Evolutionary conservation across 768 basidiomycete species (phyloP).

Genomic region (Phaeotremella skinneri): DNA sequence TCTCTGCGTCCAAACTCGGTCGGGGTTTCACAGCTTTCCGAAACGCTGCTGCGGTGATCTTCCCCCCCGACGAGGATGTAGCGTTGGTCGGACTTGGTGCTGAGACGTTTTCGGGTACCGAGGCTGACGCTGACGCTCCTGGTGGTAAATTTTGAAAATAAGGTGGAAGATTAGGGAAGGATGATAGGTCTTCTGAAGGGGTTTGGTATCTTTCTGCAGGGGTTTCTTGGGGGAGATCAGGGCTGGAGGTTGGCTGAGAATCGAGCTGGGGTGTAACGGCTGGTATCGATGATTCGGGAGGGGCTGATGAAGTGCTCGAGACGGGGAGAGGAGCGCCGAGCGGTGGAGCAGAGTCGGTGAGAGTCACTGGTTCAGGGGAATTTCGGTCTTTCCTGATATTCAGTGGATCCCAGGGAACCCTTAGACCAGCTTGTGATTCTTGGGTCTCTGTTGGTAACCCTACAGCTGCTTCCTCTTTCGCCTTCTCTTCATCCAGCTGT

Average conservation of each 20-base stretch:
- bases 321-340: background rate
- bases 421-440: slow-evolving; percentile 9
- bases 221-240: slow-evolving; percentile 5
- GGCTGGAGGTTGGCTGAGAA: slow-evolving; percentile 1
- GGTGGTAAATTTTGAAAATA: background rate
- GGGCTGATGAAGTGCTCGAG: background rate
- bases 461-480: slow-evolving; percentile 16
- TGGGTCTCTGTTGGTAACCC: background rate
- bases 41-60: slow-evolving; percentile 45
- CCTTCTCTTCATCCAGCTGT: slow-evolving; percentile 18
- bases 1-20: slow-evolving; percentile 19
- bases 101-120: background rate
- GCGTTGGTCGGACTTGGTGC: slow-evolving; percentile 8
- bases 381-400: slow-evolving; percentile 27
- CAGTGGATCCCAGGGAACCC: slow-evolving; percentile 39
- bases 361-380: slow-evolving; percentile 12
- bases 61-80: slow-evolving; percentile 21
- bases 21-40: slow-evolving; percentile 23
- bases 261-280: slow-evolving; percentile 7
- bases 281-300: background rate
- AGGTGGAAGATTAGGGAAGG: background rate
- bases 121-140: background rate
- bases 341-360: slow-evolving; percentile 3
- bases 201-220: slow-evolving; percentile 16
- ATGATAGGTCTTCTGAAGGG: slow-evolving; percentile 8